Evolutionary conservation across 164 flowering plant species (phyloP).

Genomic region (Vitis vinifera): DNA sequence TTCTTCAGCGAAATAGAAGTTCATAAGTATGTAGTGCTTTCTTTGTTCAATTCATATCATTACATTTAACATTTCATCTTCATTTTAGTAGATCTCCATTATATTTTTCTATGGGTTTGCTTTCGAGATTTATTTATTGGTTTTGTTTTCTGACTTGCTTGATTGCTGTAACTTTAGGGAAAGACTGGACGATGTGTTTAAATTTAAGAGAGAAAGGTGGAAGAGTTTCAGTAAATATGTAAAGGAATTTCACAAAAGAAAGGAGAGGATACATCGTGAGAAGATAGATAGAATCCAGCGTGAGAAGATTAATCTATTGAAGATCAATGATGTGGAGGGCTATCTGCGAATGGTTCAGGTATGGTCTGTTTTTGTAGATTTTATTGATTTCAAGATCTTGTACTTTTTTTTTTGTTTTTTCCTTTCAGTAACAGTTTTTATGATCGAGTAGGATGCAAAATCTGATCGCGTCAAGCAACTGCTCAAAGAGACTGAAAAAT

Average conservation of each 20-base stretch:
- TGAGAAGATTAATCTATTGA: slow-evolving; percentile 91
- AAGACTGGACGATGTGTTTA: slow-evolving; percentile 82
- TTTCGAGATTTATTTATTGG: background rate
- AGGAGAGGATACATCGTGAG: slow-evolving; percentile 92
- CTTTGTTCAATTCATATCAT: background rate
- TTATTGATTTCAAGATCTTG: background rate
- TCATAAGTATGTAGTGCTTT: slow-evolving; percentile 67
- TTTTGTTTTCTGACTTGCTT: slow-evolving; percentile 10
- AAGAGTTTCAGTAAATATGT: slow-evolving; percentile 87
- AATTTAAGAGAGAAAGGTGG: slow-evolving; percentile 88
- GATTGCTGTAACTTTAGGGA: slow-evolving; percentile 52
- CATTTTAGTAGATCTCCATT: background rate
- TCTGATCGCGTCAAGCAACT: slow-evolving; percentile 96
- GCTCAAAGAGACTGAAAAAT: slow-evolving; percentile 95
- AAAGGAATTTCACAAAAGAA: slow-evolving; percentile 94
- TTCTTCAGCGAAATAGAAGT: slow-evolving; percentile 89
- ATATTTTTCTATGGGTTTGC: background rate
- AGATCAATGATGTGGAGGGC: slow-evolving; percentile 99
- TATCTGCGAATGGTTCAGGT: slow-evolving; percentile 99
- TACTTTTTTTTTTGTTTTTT: background rate
- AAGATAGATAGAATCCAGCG: slow-evolving; percentile 98
- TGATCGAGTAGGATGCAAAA: slow-evolving; percentile 77
- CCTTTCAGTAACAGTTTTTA: background rate
- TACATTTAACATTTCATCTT: background rate
- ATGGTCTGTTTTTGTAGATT: slow-evolving; percentile 9